phyloP scores from a whole-genome alignment of 768 basidiomycete species.

The Dioszegia aurantiaca region DNA sequence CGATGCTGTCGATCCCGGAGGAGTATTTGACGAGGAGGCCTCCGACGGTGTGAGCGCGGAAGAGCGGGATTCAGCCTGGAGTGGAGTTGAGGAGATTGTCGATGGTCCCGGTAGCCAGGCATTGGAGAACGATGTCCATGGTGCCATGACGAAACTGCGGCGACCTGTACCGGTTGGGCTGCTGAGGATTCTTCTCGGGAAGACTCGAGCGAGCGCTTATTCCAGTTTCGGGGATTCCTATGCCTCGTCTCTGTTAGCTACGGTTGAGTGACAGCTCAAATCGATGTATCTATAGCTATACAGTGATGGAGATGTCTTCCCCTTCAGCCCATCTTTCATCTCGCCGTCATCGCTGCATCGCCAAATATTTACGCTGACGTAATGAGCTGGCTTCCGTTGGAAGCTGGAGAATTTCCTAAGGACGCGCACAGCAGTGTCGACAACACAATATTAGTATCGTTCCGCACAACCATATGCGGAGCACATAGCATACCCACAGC shows the following conservation, averaged over 20 bases:
- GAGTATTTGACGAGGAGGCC: conserved; percentile 54
- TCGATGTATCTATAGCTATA: background rate
- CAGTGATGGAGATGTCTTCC: conserved; percentile 1
- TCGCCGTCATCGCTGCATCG: background rate
- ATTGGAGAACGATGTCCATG: background rate
- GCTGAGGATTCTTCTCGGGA: too few relatives aligned
- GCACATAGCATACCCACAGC: conserved; percentile 5
- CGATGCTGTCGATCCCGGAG: conserved; percentile 27
- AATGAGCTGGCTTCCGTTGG: background rate
- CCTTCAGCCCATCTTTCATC: background rate
- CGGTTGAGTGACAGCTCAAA: too few relatives aligned
- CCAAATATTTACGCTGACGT: conserved; percentile 9
- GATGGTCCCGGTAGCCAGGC: conserved; percentile 14
- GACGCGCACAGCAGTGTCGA: too few relatives aligned
- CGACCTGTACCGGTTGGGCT: too few relatives aligned
- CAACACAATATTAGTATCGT: too few relatives aligned
- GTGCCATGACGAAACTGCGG: background rate
- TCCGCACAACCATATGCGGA: background rate
- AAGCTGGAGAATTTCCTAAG: background rate
- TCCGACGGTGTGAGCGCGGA: conserved; percentile 60
- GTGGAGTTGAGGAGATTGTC: background rate
- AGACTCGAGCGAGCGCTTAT: too few relatives aligned
- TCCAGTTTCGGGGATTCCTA: too few relatives aligned
- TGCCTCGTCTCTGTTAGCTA: too few relatives aligned
- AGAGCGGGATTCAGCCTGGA: conserved; percentile 10